These are phyloP conservation scores for Diaporthe caulivora DNA, from an alignment of 2,329 filamentous ascomycete species.

Conservation along the genomic window DNA sequence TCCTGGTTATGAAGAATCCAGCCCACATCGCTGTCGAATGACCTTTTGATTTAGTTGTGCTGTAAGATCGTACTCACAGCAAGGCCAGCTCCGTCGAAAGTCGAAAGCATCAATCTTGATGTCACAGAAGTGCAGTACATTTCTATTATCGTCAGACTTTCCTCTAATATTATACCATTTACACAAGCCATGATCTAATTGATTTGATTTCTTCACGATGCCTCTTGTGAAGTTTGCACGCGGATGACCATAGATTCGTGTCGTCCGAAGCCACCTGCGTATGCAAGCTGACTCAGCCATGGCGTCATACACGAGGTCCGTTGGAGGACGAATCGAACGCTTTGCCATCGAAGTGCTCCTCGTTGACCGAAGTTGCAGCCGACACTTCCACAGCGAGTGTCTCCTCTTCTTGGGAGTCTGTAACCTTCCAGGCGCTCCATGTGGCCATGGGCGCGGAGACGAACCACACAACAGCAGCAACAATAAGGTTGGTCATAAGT, in stretches of 20 bases:
- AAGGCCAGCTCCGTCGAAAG: not conserved
- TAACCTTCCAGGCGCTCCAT: constrained; percentile 21
- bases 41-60: too few relatives aligned
- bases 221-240: too few relatives aligned
- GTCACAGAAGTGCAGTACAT: not conserved
- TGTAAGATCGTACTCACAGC: too few relatives aligned
- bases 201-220: too few relatives aligned
- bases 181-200: too few relatives aligned
- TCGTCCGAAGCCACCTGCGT: not conserved
- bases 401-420: constrained; percentile 19
- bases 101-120: not conserved
- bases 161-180: too few relatives aligned
- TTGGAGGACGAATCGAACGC: not conserved
- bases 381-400: constrained; percentile 4
- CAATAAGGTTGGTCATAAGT: constrained; percentile 27
- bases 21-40: too few relatives aligned
- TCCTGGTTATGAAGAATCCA: too few relatives aligned
- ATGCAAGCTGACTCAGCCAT: not conserved
- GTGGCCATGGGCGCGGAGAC: constrained; percentile 13
- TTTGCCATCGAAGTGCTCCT: constrained; percentile 18
- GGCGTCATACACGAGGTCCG: not conserved
- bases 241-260: too few relatives aligned
- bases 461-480: constrained; percentile 19
- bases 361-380: not conserved
- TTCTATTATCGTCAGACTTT: too few relatives aligned